Base-by-base conservation (phyloP, 495 filamentous ascomycete genomes). In the Podospora pseudopauciseta region DNA sequence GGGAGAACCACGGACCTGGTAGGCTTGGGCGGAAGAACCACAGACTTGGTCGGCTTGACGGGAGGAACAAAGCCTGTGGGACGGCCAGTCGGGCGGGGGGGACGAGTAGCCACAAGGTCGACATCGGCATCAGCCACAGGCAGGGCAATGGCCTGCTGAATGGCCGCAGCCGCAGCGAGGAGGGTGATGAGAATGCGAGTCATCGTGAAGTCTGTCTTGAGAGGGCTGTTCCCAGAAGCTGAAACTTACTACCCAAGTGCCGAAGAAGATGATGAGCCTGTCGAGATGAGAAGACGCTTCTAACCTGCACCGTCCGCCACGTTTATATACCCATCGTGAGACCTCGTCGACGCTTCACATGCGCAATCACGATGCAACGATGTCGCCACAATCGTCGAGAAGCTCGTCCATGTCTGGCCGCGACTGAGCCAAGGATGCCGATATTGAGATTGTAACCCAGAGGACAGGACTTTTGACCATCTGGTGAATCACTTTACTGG, bases 111-210 rank as follows among this genome's bases (percentile, higher is more conserved):
- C 49, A 9, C 32, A 60, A 32, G 64, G 65, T 27, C 54, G 20
- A 34, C 62, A 20, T 39, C 71, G 20, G n/a, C 65, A 20, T 72
- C 65, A 53, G 71, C 68, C 1, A 73, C 54, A 18, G 71, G 71
- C 0, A 57, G 67, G 55, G 32, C 70, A 18, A 66, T 23, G 18
- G 59, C 67, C n/a, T 49, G 39, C 63, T 72, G 69, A 53, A 73
- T 19, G 59, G 72, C 72, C 23, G 68, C 60, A 20, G 66, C 68
- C 58, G 71, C 64, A 32, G 68, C 68, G 27, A 73, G 60, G 54
- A 68, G 66, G 27, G 68, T 68, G 59, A 68, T 11, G 23, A 71
- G 32, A 44, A 68, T 65, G 58, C 70, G 71, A 23, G 68, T 73
- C 71, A 73, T 73, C 32, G 49, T 68, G 68, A 62, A 20, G 19